Percentiles rank a stretch among this genome's conserved stretches.
These are phyloP conservation scores for Colletotrichum spaethianum DNA, from an alignment of 2,329 filamentous ascomycete species.

Conservation along the genomic window DNA sequence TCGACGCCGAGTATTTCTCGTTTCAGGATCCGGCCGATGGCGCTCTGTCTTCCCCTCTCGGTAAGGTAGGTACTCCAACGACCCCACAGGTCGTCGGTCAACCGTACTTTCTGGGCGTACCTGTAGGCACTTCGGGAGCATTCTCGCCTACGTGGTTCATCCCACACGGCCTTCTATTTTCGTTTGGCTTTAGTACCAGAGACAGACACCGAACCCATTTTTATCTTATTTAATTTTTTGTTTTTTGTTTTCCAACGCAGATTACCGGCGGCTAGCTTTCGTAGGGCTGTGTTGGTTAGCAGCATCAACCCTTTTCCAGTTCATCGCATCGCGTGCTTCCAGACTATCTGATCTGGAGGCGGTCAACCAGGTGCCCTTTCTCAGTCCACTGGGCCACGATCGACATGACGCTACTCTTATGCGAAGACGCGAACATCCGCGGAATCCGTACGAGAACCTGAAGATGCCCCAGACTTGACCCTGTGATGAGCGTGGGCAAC, in stretches of 20 bases:
- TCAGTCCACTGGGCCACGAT: background rate
- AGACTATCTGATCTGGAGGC: background rate
- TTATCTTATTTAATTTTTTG: too few species aligned
- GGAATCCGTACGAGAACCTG: background rate
- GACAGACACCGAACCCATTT: conserved; percentile 13
- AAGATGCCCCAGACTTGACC: too few species aligned
- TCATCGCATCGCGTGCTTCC: background rate
- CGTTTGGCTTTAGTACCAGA: background rate
- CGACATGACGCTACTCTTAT: background rate
- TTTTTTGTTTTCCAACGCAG: conserved; percentile 6
- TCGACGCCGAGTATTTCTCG: conserved; percentile 28
- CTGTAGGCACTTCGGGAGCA: too few species aligned
- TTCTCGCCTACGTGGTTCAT: background rate
- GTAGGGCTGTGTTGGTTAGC: conserved; percentile 24
- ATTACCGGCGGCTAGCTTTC: conserved; percentile 26
- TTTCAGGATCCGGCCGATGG: conserved; percentile 34
- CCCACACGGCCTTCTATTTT: conserved; percentile 20
- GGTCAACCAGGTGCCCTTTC: background rate
- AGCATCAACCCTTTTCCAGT: background rate
- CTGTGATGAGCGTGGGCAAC: background rate
- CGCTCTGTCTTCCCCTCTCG: background rate
- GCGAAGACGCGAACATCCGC: conserved; percentile 12
- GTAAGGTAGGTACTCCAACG: background rate
- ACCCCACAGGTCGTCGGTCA: too few species aligned
- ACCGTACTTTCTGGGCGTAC: too few species aligned